Conservation (phyloP, 768 basidiomycete species). For the Amanita subjunquillea region DNA sequence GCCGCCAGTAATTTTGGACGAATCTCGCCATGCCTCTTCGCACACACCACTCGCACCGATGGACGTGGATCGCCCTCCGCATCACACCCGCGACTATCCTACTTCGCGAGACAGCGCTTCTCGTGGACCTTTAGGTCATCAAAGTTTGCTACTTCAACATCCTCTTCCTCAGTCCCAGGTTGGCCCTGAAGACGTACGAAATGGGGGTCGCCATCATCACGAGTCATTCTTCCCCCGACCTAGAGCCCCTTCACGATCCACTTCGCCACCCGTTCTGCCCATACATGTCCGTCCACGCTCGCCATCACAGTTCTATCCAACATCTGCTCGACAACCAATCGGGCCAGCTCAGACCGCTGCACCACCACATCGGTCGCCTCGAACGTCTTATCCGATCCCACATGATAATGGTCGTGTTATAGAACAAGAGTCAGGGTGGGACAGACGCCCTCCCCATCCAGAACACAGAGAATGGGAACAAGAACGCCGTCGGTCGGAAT, state of each 20-base stretch:
- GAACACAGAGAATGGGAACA: constrained; percentile 47
- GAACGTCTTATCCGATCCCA: constrained; percentile 30
- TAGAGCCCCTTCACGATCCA: constrained; percentile 46
- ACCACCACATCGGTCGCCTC: constrained; percentile 50
- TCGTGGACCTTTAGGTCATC: constrained; percentile 48
- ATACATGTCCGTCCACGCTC: constrained; percentile 48
- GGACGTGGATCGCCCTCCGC: constrained; percentile 54
- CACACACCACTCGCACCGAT: constrained; percentile 75
- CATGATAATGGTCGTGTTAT: constrained; percentile 36
- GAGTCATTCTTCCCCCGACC: constrained; percentile 49
- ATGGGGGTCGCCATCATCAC: constrained; percentile 34
- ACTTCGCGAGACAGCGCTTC: constrained; percentile 31
- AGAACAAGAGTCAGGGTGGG: constrained; percentile 52
- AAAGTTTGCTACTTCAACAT: constrained; percentile 54
- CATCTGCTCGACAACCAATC: constrained; percentile 33
- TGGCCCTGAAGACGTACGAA: constrained; percentile 41
- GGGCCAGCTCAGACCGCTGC: constrained; percentile 38
- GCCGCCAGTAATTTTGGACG: constrained; percentile 73
- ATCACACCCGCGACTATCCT: constrained; percentile 46
- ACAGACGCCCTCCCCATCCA: constrained; percentile 38
- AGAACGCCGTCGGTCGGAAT: constrained; percentile 34
- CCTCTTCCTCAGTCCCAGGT: constrained; percentile 52
- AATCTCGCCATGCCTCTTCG: constrained; percentile 53
- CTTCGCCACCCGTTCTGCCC: constrained; percentile 34
- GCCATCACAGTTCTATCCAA: constrained; percentile 40